These are phyloP conservation scores for Stenogyne calaminthoides DNA, from an alignment of 305 asterid genomes.

Conservation along the genomic window DNA sequence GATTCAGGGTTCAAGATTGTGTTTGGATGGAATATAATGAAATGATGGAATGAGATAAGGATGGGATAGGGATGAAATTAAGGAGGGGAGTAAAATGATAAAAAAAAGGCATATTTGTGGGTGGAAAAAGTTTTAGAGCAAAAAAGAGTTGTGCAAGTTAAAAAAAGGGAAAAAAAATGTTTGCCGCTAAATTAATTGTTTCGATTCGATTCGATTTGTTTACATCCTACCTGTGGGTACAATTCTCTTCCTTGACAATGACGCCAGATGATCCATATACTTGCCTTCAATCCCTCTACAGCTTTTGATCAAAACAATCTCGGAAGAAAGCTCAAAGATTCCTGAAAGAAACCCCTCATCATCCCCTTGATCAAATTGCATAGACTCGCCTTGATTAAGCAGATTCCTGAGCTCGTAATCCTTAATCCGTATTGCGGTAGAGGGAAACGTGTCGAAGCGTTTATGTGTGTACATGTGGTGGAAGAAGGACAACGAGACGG, in stretches of 20 bases:
- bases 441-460: conserved; percentile 1
- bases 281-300: conserved; percentile 34
- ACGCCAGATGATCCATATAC: conserved; percentile 11
- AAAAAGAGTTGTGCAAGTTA: no score
- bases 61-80: no score
- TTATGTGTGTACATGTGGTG: background rate
- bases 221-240: background rate
- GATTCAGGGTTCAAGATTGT: no score
- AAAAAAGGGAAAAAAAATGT: no score
- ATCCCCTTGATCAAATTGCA: background rate
- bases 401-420: background rate
- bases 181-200: no score
- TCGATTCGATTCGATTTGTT: no score
- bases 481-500: background rate
- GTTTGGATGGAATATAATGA: no score
- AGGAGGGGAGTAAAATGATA: no score
- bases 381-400: background rate
- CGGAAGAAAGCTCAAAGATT: conserved; percentile 14
- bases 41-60: no score
- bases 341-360: conserved; percentile 3
- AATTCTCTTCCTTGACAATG: background rate
- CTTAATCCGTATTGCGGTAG: background rate
- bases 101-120: no score
- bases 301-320: conserved; percentile 32
- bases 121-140: no score